Conservation (phyloP, 768 basidiomycete species). For the Rhodotorula kratochvilovae region DNA sequence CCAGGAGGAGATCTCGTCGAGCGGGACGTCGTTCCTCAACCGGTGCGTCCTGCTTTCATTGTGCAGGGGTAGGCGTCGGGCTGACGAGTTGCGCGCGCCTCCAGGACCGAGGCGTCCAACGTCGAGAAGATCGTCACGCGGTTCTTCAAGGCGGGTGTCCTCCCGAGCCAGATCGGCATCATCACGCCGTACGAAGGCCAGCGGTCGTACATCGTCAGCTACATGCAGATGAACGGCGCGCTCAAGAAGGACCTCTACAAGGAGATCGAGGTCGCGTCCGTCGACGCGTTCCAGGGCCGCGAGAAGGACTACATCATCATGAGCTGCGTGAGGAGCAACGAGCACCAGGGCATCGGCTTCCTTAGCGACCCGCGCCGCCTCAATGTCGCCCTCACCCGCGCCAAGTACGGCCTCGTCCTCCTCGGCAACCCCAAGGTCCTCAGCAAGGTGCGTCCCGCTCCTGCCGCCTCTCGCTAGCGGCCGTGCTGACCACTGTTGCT, state of each 20-base stretch:
- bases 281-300: constrained; percentile 98
- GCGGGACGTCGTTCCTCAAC: constrained; percentile 97
- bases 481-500: neutral
- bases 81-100: neutral
- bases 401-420: constrained; percentile 97
- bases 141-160: constrained; percentile 98
- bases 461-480: neutral
- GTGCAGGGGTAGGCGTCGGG: no score
- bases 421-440: constrained; percentile 99
- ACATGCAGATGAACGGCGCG: constrained; percentile 99
- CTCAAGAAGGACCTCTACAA: constrained; percentile 99
- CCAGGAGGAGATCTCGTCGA: constrained; percentile 97
- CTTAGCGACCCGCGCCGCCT: constrained; percentile 93
- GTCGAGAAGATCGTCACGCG: constrained; percentile 99
- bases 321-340: constrained; percentile 94
- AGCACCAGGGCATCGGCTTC: constrained; percentile 99
- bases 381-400: constrained; percentile 93
- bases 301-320: constrained; percentile 99
- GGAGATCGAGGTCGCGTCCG: constrained; percentile 97
- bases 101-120: constrained; percentile 93
- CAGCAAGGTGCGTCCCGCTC: constrained; percentile 68
- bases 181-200: constrained; percentile 99
- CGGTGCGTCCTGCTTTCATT: constrained; percentile 61
- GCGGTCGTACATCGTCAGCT: constrained; percentile 94
- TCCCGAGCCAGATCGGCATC: constrained; percentile 92